Percentiles rank a stretch among this genome's conserved stretches.
phyloP scores from a whole-genome alignment of 2,329 filamentous ascomycete genomes.

The Trichophyton schoenleinii region DNA sequence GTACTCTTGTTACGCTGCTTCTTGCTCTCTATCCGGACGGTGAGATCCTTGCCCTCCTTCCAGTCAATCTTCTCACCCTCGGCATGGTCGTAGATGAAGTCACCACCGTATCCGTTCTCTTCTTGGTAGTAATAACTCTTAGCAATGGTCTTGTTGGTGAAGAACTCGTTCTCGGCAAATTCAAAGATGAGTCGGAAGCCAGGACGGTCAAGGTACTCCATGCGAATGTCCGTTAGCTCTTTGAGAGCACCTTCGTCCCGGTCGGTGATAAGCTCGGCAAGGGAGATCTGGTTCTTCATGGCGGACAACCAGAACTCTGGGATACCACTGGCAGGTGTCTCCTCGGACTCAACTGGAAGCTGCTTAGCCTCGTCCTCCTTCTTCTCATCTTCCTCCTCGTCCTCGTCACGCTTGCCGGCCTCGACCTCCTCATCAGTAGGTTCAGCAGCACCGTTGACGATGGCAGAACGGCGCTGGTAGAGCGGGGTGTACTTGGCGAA shows the following conservation, averaged over 20 bases:
- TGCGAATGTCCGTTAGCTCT: conserved; percentile 80
- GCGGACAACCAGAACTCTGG: conserved; percentile 99
- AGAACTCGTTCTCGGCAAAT: conserved; percentile 89
- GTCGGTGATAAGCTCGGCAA: conserved; percentile 97
- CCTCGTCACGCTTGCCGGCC: conserved; percentile 68
- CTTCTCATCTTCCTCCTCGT: conserved; percentile 45
- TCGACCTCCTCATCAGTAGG: conserved; percentile 78
- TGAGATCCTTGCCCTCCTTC: conserved; percentile 87
- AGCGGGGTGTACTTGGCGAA: conserved; percentile 97
- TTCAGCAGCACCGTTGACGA: conserved; percentile 77
- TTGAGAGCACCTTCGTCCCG: conserved; percentile 90
- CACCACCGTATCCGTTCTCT: conserved; percentile 94
- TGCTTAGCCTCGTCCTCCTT: conserved; percentile 46
- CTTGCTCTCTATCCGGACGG: conserved; percentile 92
- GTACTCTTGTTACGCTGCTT: conserved; percentile 99
- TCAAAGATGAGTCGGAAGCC: conserved; percentile 98
- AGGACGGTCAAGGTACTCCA: conserved; percentile 98
- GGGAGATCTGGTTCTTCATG: conserved; percentile 98
- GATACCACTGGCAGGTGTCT: conserved; percentile 56
- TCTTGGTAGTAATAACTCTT: conserved; percentile 99
- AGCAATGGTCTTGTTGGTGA: conserved; percentile 91
- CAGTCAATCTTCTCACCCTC: conserved; percentile 97
- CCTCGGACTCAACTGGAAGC: conserved; percentile 29
- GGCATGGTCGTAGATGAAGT: conserved; percentile 99
- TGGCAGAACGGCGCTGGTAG: conserved; percentile 86